A percentile compares a stretch with the other conserved stretches of the same genome.
These are phyloP conservation scores for Eucalyptus sideroxylon DNA, from an alignment of 345 rosid genomes.

Conservation along the genomic window DNA sequence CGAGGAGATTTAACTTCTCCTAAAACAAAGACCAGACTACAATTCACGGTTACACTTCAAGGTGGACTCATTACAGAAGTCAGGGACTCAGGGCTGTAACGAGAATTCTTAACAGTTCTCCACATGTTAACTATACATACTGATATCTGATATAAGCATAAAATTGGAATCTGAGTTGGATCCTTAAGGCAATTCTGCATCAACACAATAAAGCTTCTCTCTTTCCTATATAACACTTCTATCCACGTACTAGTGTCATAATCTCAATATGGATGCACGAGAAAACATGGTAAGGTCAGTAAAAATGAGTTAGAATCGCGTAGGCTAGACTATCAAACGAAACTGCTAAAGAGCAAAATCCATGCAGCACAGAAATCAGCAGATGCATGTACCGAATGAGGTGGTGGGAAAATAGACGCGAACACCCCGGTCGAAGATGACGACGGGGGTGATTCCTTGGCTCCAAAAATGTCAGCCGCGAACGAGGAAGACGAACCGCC, in stretches of 20 bases:
- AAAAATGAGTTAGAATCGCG: background rate
- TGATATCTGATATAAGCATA: background rate
- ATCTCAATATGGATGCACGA: background rate
- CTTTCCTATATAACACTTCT: background rate
- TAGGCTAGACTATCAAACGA: background rate
- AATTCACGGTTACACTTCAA: background rate
- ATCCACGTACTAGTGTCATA: background rate
- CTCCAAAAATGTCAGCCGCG: constrained; percentile 56
- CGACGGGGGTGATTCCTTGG: constrained; percentile 32
- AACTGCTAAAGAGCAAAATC: background rate
- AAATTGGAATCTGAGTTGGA: background rate
- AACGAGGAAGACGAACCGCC: constrained; percentile 32
- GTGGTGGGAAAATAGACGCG: constrained; percentile 55
- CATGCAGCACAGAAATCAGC: background rate
- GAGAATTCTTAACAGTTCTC: background rate
- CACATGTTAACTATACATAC: background rate
- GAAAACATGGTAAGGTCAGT: background rate
- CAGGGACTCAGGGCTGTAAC: background rate
- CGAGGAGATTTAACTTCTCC: background rate
- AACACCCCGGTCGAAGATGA: constrained; percentile 39
- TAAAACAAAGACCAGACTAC: background rate
- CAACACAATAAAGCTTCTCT: background rate
- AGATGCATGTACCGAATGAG: constrained; percentile 23
- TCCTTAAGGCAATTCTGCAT: background rate
- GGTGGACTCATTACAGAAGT: background rate